Percentiles rank a stretch among this genome's conserved stretches.
These are phyloP conservation scores for Tanozyma kutaoensis DNA, from an alignment of 805 yeast species.

Conservation along the genomic window DNA sequence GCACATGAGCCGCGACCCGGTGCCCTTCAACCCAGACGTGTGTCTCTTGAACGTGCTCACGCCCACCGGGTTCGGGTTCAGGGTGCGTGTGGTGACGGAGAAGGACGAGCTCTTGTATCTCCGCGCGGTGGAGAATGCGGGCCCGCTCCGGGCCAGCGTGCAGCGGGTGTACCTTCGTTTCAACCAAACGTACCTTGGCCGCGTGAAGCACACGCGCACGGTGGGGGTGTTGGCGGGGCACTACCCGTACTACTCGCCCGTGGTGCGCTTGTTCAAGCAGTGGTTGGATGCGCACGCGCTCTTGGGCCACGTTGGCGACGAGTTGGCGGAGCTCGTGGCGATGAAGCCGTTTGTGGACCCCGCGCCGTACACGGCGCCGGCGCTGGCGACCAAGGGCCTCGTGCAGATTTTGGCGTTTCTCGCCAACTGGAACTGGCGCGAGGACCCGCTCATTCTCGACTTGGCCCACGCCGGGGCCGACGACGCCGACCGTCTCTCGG, in stretches of 20 bases:
- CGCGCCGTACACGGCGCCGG: constrained; percentile 73
- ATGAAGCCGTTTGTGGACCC: constrained; percentile 78
- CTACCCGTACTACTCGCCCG: constrained; percentile 61
- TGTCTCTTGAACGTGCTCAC: constrained; percentile 53
- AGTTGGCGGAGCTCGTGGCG: constrained; percentile 70
- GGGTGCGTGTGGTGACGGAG: constrained; percentile 64
- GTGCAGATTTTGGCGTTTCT: constrained; percentile 58
- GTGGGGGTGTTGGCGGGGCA: constrained; percentile 58
- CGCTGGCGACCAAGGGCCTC: constrained; percentile 71
- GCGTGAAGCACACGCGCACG: constrained; percentile 72
- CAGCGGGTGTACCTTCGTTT: constrained; percentile 54
- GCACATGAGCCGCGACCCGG: constrained; percentile 47
- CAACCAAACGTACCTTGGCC: constrained; percentile 49
- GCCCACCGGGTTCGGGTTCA: constrained; percentile 86
- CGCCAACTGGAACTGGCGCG: constrained; percentile 90
- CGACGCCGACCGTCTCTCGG: constrained; percentile 47
- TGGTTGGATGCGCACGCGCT: constrained; percentile 85
- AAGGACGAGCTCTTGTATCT: constrained; percentile 67
- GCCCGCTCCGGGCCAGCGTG: constrained; percentile 44
- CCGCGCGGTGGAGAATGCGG: constrained; percentile 56
- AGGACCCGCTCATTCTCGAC: constrained; percentile 72
- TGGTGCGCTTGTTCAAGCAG: constrained; percentile 72
- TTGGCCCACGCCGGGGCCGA: constrained; percentile 30
- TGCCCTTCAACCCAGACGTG: constrained; percentile 53
- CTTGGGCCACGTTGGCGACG: constrained; percentile 60